Conservation (phyloP, 495 filamentous ascomycete species). For the Massariosphaeria phaeospora region DNA sequence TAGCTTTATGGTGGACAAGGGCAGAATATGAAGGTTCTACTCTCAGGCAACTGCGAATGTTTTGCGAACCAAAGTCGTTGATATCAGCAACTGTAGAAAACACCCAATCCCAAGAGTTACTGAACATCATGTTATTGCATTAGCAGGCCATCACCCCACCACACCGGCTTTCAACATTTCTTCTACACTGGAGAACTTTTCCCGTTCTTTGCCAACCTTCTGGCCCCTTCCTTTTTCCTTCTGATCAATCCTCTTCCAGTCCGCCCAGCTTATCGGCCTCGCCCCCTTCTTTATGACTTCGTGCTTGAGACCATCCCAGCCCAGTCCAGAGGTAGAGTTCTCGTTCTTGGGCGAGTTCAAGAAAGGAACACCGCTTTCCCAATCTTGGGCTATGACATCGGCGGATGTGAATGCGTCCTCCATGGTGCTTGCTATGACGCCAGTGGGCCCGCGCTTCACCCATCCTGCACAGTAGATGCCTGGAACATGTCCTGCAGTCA, state of each 20-base stretch:
- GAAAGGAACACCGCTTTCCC: constrained; percentile 43
- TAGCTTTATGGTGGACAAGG: too few species aligned
- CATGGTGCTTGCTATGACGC: constrained; percentile 96
- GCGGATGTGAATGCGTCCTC: constrained; percentile 87
- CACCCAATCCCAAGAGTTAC: too few species aligned
- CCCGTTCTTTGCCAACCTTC: constrained; percentile 66
- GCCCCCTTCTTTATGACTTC: constrained; percentile 51
- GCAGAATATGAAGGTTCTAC: too few species aligned
- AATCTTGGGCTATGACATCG: constrained; percentile 72
- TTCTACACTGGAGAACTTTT: constrained; percentile 70
- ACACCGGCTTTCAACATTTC: constrained; percentile 80
- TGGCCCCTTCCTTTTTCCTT: constrained; percentile 66
- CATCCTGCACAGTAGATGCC: constrained; percentile 93
- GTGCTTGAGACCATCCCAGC: constrained; percentile 69
- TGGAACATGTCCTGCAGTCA: constrained; percentile 50
- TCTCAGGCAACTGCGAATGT: too few species aligned
- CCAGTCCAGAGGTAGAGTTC: constrained; percentile 46
- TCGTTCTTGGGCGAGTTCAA: constrained; percentile 30
- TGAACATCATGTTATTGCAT: too few species aligned
- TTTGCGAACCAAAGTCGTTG: too few species aligned
- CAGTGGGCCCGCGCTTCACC: constrained; percentile 93
- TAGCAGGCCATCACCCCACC: too few species aligned
- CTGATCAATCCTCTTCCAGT: constrained; percentile 81
- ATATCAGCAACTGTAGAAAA: too few species aligned
- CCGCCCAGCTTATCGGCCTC: constrained; percentile 66